Conservation (phyloP, 352 stramenopile genomes). For the Pythium sukuiense region DNA sequence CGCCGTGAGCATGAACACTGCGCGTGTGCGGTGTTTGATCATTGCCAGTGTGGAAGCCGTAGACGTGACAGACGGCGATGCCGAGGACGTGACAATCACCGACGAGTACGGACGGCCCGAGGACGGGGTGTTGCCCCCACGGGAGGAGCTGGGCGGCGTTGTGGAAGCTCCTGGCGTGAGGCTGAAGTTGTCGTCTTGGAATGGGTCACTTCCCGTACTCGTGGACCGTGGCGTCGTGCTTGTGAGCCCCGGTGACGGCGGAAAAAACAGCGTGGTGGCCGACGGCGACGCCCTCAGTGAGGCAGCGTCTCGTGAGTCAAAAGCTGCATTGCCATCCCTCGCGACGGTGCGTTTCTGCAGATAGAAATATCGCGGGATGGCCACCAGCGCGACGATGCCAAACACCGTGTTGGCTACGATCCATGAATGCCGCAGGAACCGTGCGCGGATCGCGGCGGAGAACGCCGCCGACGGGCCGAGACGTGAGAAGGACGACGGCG, state of each 20-base stretch:
- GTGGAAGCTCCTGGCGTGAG: neutral
- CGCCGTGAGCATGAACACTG: conserved; percentile 43
- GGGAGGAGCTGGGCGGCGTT: conserved; percentile 11
- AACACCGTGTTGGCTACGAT: conserved; percentile 82
- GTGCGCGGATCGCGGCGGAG: conserved; percentile 14
- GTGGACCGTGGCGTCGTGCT: conserved; percentile 1
- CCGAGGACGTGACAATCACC: conserved; percentile 14
- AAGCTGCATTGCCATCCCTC: conserved; percentile 27
- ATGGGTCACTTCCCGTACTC: neutral
- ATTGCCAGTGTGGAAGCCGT: neutral
- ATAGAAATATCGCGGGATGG: conserved; percentile 72
- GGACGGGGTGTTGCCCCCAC: neutral
- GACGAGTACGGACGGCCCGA: conserved; percentile 12
- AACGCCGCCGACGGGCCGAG: conserved; percentile 5
- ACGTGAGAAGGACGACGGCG: conserved; percentile 16
- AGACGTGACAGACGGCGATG: neutral
- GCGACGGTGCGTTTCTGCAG: conserved; percentile 44
- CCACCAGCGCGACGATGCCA: conserved; percentile 60
- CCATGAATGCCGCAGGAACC: conserved; percentile 47
- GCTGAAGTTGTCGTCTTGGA: neutral
- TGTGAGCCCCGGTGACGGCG: conserved; percentile 12
- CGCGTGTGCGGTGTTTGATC: conserved; percentile 21
- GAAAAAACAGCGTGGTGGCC: conserved; percentile 15
- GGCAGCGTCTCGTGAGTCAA: conserved; percentile 43
- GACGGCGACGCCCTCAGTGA: neutral